Evolutionary conservation across 164 flowering plant genomes (phyloP), one percentile per base, ranked within the genome.

Genomic region (Annona cherimola): DNA sequence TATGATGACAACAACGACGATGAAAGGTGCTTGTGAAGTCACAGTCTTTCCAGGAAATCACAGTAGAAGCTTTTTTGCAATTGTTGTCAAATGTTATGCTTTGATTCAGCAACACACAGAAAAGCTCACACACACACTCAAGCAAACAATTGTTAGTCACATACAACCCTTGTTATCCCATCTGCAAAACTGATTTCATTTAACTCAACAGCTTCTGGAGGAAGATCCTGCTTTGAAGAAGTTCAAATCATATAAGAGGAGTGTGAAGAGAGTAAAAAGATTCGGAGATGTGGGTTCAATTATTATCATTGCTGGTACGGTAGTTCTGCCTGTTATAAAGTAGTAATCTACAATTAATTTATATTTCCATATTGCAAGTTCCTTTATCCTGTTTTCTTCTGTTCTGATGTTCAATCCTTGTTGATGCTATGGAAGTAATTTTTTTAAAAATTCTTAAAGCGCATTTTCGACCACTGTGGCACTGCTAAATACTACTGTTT

Each of bases 281-380:
- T n/a, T 90, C 42, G 94, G 92, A 61, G 91, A 91, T 81, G 86
- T 85, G 71, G 85, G 89, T 61, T 87, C 90, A 45, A 60, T 89
- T 74, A 84, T 87, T 75, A 92, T 87, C 73, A 89, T 89, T 72
- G 89, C 97, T 71, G 92, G 98, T 93, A 88, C 60, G 82, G 40
- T 68, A n/a, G 8, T 6, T 68, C 39, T 59, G 42, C 40, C 45
- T n/a, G 7, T 3, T 66, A 18, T 45, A 42, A 16, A 55, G 20
- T 35, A 44, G 14, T 44, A 9, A 18, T 5, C 42, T 41, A 41
- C 14, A 42, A 42, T 66, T 44, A 35, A 42, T 66, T 44, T 42
- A 43, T 60, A 46, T 8, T 46, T 0, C 12, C 12, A 50, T 14
- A 50, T 14, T 5, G 55, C 12, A 0, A 14, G 55, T 1, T 50